Percentiles rank a stretch among this genome's conserved stretches.
Evolutionary conservation across 148 eudicot species (phyloP).

Genomic region (Camellia lanceoleosa): DNA sequence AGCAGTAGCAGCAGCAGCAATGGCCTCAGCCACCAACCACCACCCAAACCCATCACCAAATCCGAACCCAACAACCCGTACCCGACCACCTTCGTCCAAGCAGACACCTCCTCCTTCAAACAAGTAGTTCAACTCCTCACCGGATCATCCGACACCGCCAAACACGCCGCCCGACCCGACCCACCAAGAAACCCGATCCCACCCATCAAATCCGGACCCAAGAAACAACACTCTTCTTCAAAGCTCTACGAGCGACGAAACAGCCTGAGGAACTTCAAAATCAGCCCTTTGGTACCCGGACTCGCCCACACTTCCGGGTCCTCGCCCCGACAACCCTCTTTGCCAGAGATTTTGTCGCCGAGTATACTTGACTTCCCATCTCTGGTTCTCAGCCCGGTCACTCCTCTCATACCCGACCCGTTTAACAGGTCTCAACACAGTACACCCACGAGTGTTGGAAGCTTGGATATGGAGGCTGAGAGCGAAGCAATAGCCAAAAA

Average conservation of each 20-base stretch:
- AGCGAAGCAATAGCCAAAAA: conserved; percentile 58
- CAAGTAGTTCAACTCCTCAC: conserved; percentile 78
- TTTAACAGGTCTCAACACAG: conserved; percentile 38
- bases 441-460: not conserved
- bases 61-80: conserved; percentile 58
- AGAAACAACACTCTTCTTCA: conserved; percentile 30
- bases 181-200: conserved; percentile 34
- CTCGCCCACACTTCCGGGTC: conserved; percentile 15
- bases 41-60: conserved; percentile 36
- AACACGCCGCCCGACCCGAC: conserved; percentile 20
- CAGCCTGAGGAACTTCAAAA: conserved; percentile 34
- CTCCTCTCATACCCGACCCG: conserved; percentile 53
- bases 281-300: conserved; percentile 29
- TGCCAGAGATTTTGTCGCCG: conserved; percentile 47
- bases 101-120: conserved; percentile 70
- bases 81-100: conserved; percentile 77
- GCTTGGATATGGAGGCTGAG: conserved; percentile 38
- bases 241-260: conserved; percentile 64
- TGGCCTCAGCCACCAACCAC: conserved; percentile 13
- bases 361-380: conserved; percentile 57
- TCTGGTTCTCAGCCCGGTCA: conserved; percentile 49
- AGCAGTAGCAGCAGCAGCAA: conserved; percentile 23
- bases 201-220: conserved; percentile 38
- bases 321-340: conserved; percentile 13
- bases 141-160: conserved; percentile 50